Base-by-base conservation (phyloP, 2,329 filamentous ascomycete species). In the Aspergillus japonicus region DNA sequence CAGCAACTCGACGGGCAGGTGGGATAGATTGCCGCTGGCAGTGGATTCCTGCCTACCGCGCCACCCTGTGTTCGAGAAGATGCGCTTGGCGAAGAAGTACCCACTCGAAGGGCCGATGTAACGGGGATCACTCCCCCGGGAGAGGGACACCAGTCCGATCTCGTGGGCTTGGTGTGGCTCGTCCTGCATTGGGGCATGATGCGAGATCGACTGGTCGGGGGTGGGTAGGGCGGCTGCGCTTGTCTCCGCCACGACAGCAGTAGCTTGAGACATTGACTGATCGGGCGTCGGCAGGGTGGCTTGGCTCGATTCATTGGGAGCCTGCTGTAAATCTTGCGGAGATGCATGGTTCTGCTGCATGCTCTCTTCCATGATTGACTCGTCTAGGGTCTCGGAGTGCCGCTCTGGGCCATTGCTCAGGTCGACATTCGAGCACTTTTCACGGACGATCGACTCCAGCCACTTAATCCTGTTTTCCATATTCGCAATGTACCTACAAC, bases 101-200 rank as follows among this genome's bases (percentile, higher is more conserved):
- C 83, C 83, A 42, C 82, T 85, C 0, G 83, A 85, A 2, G 83
- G 83, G 0, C 83, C 83, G 14, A 85, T 81, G 51, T 85, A 85
- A 58, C 80, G 75, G 3, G 69, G 66, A 21, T 79, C 79, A 21
- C 82, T 81, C 48, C 78, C 80, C 3, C 75, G 75, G 1, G 79
- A 80, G 1, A 85, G 71, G 0, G 82, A 83, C 0, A 85, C 76
- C 14, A 85, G 66, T 0, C 83, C 83, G 16, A 85, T 83, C 61
- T 85, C 81, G 60, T 85, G 82, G 1, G 80, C 78, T 26, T 69
- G 47, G 47, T 57, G 53, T 19, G 19, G 24, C 14, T 31, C 29
- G 21, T 16, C 47, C 16, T n/a, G 16, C 12, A 6, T 21, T 2
- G 19, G 35, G 10, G 16, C 23, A 12, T n/a, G 21, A 19, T 21